These are phyloP conservation scores for Dactylellina sp. DNA, from an alignment of 2,329 filamentous ascomycete species.

Conservation along the genomic window DNA sequence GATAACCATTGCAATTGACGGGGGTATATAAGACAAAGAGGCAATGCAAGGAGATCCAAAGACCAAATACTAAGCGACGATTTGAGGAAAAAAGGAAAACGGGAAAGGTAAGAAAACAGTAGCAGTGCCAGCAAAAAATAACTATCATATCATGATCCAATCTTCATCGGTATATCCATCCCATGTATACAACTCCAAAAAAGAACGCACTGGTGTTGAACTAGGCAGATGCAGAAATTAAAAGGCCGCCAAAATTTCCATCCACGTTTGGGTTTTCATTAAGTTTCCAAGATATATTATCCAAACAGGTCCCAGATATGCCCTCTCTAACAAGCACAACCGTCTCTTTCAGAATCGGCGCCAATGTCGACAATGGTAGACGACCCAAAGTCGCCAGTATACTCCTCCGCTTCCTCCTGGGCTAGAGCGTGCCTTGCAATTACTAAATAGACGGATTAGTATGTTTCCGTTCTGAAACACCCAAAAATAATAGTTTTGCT, in stretches of 20 bases:
- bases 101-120: too few species aligned
- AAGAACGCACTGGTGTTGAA: conserved; percentile 19
- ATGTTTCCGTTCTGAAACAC: conserved; percentile 21
- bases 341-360: conserved; percentile 90
- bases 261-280: not conserved
- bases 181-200: conserved; percentile 46
- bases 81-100: conserved; percentile 13
- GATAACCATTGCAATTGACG: conserved; percentile 10
- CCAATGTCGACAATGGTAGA: conserved; percentile 88
- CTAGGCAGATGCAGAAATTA: not conserved
- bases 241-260: not conserved
- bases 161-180: conserved; percentile 15
- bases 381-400: conserved; percentile 95
- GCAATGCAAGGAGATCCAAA: conserved; percentile 15
- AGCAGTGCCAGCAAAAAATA: conserved; percentile 3
- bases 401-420: conserved; percentile 98
- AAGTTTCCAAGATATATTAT: not conserved
- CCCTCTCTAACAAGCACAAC: conserved; percentile 81
- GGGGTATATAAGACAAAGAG: conserved; percentile 10
- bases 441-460: conserved; percentile 68
- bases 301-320: not conserved
- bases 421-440: conserved; percentile 95
- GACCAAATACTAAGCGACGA: conserved; percentile 3
- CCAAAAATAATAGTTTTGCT: conserved; percentile 44
- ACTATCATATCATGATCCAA: conserved; percentile 29